A percentile compares a stretch with the other conserved stretches of the same genome.
Evolutionary conservation across 768 basidiomycete genomes (phyloP).

Genomic region (Serpula lacrymans): DNA sequence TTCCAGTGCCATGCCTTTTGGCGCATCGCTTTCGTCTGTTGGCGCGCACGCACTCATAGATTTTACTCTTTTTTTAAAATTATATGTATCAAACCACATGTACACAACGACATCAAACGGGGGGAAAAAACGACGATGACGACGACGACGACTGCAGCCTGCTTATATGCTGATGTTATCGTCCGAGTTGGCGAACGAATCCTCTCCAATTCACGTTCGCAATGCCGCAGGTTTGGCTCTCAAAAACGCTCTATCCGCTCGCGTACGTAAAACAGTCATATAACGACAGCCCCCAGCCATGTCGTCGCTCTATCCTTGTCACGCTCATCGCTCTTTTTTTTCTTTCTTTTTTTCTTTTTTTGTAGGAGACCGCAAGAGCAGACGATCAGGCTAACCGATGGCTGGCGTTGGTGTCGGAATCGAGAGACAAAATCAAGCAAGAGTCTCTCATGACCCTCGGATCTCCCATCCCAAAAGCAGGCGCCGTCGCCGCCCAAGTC

Average conservation of each 20-base stretch:
- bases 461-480: slow-evolving; percentile 67
- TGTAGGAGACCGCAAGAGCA: slow-evolving; percentile 73
- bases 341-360: slow-evolving; percentile 15
- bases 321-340: slow-evolving; percentile 16
- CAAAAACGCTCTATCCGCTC: slow-evolving; percentile 90
- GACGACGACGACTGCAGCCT: slow-evolving; percentile 54
- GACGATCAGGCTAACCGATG: slow-evolving; percentile 75
- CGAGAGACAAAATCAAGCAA: slow-evolving; percentile 82
- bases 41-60: no score
- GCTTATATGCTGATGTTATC: slow-evolving; percentile 93
- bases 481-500: slow-evolving; percentile 88
- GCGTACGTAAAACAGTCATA: slow-evolving; percentile 76
- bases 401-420: slow-evolving; percentile 67
- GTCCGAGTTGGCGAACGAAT: slow-evolving; percentile 77
- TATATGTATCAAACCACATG: no score
- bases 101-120: no score
- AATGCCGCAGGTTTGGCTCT: slow-evolving; percentile 96
- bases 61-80: no score
- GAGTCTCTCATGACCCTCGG: slow-evolving; percentile 80
- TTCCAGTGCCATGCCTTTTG: no score
- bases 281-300: no score
- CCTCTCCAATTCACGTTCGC: slow-evolving; percentile 65
- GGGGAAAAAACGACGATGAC: no score
- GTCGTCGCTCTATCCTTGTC: slow-evolving; percentile 10
- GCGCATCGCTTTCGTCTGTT: no score